Conservation (phyloP, 805 yeast species). For the Tetrapisispora fleetii region DNA sequence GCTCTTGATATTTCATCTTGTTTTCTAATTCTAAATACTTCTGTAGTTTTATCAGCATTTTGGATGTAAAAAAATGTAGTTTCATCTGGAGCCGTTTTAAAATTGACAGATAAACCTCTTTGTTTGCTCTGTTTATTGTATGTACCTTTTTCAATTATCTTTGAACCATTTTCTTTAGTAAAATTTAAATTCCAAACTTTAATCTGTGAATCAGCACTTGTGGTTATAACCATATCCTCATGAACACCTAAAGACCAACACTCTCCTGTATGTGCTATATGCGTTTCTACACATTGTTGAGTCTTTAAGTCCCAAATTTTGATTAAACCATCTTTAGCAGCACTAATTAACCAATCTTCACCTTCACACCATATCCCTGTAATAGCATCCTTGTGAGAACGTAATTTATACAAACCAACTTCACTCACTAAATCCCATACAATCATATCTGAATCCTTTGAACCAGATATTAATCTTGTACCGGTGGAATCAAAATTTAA, state of each 20-base stretch:
- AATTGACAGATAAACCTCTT: slow-evolving; percentile 53
- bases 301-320: slow-evolving; percentile 89
- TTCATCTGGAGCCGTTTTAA: slow-evolving; percentile 27
- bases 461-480: slow-evolving; percentile 77
- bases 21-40: slow-evolving; percentile 66
- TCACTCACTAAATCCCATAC: slow-evolving; percentile 95
- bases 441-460: slow-evolving; percentile 73
- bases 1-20: slow-evolving; percentile 74
- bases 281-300: slow-evolving; percentile 89
- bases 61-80: slow-evolving; percentile 50
- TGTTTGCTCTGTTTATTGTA: slow-evolving; percentile 70
- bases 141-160: slow-evolving; percentile 49
- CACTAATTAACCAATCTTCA: slow-evolving; percentile 66
- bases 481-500: slow-evolving; percentile 71
- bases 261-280: slow-evolving; percentile 85
- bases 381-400: slow-evolving; percentile 83
- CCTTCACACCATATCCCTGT: slow-evolving; percentile 59
- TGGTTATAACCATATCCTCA: slow-evolving; percentile 46
- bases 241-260: slow-evolving; percentile 74
- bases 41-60: slow-evolving; percentile 72
- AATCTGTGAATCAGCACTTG: slow-evolving; percentile 72
- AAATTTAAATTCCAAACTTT: slow-evolving; percentile 75
- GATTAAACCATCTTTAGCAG: slow-evolving; percentile 81
- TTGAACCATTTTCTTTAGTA: slow-evolving; percentile 35
- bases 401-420: slow-evolving; percentile 73